Base-by-base conservation (phyloP, 352 stramenopile species). In the Pythium utonaiense region DNA sequence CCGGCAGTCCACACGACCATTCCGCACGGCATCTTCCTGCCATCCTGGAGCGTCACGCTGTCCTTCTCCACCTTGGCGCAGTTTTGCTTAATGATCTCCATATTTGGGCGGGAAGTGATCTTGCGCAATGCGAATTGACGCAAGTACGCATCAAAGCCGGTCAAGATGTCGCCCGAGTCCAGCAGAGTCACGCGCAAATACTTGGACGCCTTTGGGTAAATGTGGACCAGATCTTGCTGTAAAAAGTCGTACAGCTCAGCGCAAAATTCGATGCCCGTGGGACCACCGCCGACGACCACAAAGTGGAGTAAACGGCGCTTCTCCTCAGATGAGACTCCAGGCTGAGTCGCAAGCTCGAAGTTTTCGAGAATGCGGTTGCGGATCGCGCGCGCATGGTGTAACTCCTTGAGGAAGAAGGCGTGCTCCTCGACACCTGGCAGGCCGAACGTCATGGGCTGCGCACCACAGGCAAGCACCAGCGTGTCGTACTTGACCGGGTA, bases 361-460 rank as follows among this genome's bases (percentile, higher is more conserved):
- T 95, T 98, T 58, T 86, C 78, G 7, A 93, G 67, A 49, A 95
- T 91, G 44, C 73, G 71, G 40, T 86, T 86, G 34, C 85, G 83
- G 34, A 95, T 91, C 52, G 67, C 83, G 33, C 96, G 78, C 5
- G 96, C 95, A 75, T 99, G 95, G 58, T 96, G 78, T 9, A 99
- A 75, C 69, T 99, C 91, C 73, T 99, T 99, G 3, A 99, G 74
- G 73, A 99, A 99, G 67, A 97, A 98, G 7, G 98, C 91, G 53
- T 97, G 83, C 31, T 97, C 80, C 42, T 96, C 75, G 19, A 98
- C 90, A 9, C 89, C 90, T 1, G 83, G 78, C 19, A 97, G 80
- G 0, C 86, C 88, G 70, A 99, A 99, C 8, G 95, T 98, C 69
- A 98, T 96, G 27, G 94, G 98, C 44, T 95, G 90, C 10, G 91